These are phyloP conservation scores for Fomitopsis serialis DNA, from an alignment of 768 basidiomycete genomes.

Conservation along the genomic window DNA sequence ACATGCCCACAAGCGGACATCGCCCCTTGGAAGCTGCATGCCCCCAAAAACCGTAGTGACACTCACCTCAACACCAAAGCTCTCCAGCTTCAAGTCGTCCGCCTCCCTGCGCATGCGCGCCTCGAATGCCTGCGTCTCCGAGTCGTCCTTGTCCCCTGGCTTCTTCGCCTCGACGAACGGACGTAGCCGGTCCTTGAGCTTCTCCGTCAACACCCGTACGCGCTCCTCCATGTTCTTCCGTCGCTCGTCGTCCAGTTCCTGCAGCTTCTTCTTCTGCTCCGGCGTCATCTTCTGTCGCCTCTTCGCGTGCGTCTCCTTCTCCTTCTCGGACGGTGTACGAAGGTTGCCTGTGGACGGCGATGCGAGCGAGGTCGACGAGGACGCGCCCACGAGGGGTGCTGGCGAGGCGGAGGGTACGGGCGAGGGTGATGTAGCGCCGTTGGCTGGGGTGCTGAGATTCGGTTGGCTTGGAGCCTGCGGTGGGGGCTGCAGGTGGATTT, in stretches of 20 bases:
- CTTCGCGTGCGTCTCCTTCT: slow-evolving; percentile 29
- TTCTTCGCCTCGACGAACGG: slow-evolving; percentile 89
- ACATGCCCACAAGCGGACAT: slow-evolving; percentile 37
- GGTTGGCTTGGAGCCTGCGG: not conserved
- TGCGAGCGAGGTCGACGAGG: slow-evolving; percentile 10
- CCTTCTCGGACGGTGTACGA: slow-evolving; percentile 25
- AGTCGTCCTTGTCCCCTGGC: slow-evolving; percentile 75
- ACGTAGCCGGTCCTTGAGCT: slow-evolving; percentile 79
- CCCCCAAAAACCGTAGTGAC: too few species aligned
- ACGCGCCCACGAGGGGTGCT: not conserved
- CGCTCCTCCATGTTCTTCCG: slow-evolving; percentile 76
- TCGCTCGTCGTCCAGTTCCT: slow-evolving; percentile 77
- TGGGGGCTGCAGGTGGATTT: not conserved
- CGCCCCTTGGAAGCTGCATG: too few species aligned
- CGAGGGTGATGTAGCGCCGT: not conserved
- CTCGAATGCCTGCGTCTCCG: slow-evolving; percentile 79
- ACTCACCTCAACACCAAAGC: slow-evolving; percentile 91
- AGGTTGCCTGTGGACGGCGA: slow-evolving; percentile 18
- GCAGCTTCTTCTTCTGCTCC: slow-evolving; percentile 82
- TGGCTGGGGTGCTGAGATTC: not conserved
- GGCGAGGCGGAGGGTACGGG: slow-evolving; percentile 1
- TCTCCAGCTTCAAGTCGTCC: slow-evolving; percentile 94
- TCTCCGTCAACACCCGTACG: slow-evolving; percentile 65
- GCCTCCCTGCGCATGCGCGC: slow-evolving; percentile 75
- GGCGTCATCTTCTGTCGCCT: slow-evolving; percentile 54